Percentiles rank a stretch among this genome's conserved stretches.
These are phyloP conservation scores for Saksenaea vasiformis DNA, from an alignment of 371 early-diverging fungal genomes.

Conservation along the genomic window DNA sequence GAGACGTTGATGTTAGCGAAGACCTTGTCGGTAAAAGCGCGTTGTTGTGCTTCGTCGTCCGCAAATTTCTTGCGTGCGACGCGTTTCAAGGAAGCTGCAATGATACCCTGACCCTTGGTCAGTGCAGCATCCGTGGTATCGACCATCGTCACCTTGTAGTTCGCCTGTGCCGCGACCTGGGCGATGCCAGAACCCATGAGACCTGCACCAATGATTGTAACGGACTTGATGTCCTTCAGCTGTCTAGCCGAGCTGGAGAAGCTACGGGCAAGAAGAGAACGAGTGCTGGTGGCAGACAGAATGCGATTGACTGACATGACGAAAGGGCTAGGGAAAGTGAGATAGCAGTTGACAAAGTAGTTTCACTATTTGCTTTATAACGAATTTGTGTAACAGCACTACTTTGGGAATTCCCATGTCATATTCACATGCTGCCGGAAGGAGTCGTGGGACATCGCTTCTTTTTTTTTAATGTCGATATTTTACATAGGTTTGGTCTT, in stretches of 20 bases:
- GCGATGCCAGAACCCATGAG: slow-evolving; percentile 96
- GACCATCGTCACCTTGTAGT: slow-evolving; percentile 85
- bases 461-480: background rate
- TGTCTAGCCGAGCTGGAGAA: slow-evolving; percentile 27
- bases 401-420: background rate
- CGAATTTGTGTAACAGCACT: background rate
- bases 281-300: slow-evolving; percentile 2
- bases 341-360: background rate
- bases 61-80: slow-evolving; percentile 89
- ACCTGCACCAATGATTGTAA: slow-evolving; percentile 81
- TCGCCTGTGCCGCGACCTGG: slow-evolving; percentile 89
- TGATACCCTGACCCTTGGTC: slow-evolving; percentile 79
- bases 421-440: background rate
- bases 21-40: slow-evolving; percentile 65
- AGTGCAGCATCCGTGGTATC: slow-evolving; percentile 76
- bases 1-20: slow-evolving; percentile 64
- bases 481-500: background rate
- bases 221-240: slow-evolving; percentile 50
- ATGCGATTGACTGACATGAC: slow-evolving; percentile 3
- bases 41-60: slow-evolving; percentile 66
- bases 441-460: background rate
- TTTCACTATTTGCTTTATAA: background rate
- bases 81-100: slow-evolving; percentile 76
- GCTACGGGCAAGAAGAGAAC: slow-evolving; percentile 14
- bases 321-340: background rate